A percentile compares a stretch with the other conserved stretches of the same genome.
Evolutionary conservation across 345 rosid genomes (phyloP).

Genomic region (Hevea brasiliensis): DNA sequence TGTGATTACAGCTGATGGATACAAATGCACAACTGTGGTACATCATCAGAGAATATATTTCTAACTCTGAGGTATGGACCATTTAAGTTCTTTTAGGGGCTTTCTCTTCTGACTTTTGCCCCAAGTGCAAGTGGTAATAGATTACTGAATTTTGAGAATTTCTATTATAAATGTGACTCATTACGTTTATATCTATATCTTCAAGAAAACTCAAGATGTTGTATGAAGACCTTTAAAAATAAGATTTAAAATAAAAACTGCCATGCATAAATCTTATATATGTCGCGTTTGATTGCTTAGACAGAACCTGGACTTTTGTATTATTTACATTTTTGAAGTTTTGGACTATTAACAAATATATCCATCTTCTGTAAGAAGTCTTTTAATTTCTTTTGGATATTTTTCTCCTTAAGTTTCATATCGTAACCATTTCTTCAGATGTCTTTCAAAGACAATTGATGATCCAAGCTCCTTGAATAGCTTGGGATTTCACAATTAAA

Average conservation of each 20-base stretch:
- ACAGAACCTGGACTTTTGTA: neutral
- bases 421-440: neutral
- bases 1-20: slow-evolving; percentile 81
- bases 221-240: neutral
- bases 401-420: neutral
- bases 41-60: slow-evolving; percentile 90
- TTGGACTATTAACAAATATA: neutral
- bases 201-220: neutral
- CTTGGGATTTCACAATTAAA: too few species aligned
- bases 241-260: neutral
- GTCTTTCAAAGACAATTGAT: neutral
- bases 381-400: neutral
- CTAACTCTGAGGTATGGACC: slow-evolving; percentile 78
- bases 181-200: neutral
- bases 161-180: neutral
- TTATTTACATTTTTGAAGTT: slow-evolving; percentile 8
- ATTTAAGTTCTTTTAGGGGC: slow-evolving; percentile 22
- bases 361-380: neutral
- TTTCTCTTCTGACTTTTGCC: slow-evolving; percentile 9
- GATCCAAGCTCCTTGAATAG: neutral
- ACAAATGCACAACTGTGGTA: slow-evolving; percentile 98
- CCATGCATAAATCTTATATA: neutral
- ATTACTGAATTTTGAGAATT: slow-evolving; percentile 4
- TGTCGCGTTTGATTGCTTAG: neutral
- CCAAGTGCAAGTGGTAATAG: neutral